Percentiles rank a stretch among this genome's conserved stretches.
Evolutionary conservation across 768 basidiomycete genomes (phyloP).

Genomic region (Trametes punicea): DNA sequence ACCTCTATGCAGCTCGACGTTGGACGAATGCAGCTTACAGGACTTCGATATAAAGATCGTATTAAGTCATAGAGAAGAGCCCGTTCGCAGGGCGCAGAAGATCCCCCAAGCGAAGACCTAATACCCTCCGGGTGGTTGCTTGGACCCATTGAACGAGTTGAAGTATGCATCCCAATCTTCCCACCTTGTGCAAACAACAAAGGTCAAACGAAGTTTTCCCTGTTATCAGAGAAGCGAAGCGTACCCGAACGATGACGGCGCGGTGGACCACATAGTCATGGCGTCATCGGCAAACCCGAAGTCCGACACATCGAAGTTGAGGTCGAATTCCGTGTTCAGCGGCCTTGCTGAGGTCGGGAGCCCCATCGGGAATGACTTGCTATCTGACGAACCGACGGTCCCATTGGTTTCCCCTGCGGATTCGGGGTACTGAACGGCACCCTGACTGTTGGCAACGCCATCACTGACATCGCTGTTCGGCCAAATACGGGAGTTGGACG

Average conservation of each 20-base stretch:
- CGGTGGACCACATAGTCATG: slow-evolving; percentile 58
- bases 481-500: too few relatives aligned
- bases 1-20: too few relatives aligned
- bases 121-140: neutral
- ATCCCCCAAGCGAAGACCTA: too few relatives aligned
- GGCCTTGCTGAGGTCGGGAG: neutral
- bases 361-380: neutral
- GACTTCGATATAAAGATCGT: too few relatives aligned
- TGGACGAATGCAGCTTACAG: too few relatives aligned
- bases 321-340: neutral
- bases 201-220: too few relatives aligned
- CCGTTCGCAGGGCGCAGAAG: too few relatives aligned
- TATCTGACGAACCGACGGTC: neutral
- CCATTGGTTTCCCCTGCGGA: too few relatives aligned
- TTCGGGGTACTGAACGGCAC: too few relatives aligned
- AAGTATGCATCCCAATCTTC: slow-evolving; percentile 13
- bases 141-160: neutral
- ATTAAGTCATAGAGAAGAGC: too few relatives aligned
- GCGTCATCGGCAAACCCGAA: slow-evolving; percentile 36
- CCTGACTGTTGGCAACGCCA: too few relatives aligned
- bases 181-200: neutral
- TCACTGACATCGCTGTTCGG: too few relatives aligned
- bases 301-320: slow-evolving; percentile 1
- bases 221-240: slow-evolving; percentile 20
- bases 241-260: slow-evolving; percentile 58